A percentile compares a stretch with the other conserved stretches of the same genome.
phyloP scores from a whole-genome alignment of 2,329 filamentous ascomycete genomes.

The Colletotrichum lini region DNA sequence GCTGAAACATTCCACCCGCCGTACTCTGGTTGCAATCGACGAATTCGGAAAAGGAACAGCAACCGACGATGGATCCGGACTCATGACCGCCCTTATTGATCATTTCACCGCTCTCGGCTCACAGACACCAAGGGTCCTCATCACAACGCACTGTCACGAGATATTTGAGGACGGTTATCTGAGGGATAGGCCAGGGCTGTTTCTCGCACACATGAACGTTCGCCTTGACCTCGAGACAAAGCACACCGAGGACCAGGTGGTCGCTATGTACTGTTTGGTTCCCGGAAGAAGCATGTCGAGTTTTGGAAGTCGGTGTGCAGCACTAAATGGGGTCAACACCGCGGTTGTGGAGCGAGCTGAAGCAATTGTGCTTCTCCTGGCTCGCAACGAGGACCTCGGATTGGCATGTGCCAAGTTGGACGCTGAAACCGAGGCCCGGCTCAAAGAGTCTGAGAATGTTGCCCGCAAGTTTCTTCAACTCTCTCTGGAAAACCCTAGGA shows the following conservation, averaged over 20 bases:
- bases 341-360: conserved; percentile 83
- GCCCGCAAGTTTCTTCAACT: conserved; percentile 69
- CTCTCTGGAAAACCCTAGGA: neutral
- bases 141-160: conserved; percentile 78
- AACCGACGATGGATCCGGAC: conserved; percentile 69
- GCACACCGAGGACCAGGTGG: conserved; percentile 73
- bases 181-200: conserved; percentile 62
- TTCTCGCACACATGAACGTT: conserved; percentile 81
- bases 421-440: conserved; percentile 71
- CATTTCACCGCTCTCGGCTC: conserved; percentile 65
- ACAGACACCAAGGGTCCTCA: conserved; percentile 69
- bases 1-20: conserved; percentile 79
- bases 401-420: conserved; percentile 79
- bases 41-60: conserved; percentile 85
- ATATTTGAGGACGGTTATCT: conserved; percentile 78
- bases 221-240: conserved; percentile 67
- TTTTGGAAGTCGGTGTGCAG: conserved; percentile 89
- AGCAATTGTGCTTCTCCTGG: conserved; percentile 76
- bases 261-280: conserved; percentile 80
- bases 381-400: conserved; percentile 82
- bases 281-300: conserved; percentile 82
- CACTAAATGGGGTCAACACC: conserved; percentile 84
- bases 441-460: conserved; percentile 76
- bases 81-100: conserved; percentile 70
- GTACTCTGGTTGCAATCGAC: conserved; percentile 89